Evolutionary conservation across 2,329 filamentous ascomycete genomes (phyloP).

Genomic region (Laburnicola sp.): DNA sequence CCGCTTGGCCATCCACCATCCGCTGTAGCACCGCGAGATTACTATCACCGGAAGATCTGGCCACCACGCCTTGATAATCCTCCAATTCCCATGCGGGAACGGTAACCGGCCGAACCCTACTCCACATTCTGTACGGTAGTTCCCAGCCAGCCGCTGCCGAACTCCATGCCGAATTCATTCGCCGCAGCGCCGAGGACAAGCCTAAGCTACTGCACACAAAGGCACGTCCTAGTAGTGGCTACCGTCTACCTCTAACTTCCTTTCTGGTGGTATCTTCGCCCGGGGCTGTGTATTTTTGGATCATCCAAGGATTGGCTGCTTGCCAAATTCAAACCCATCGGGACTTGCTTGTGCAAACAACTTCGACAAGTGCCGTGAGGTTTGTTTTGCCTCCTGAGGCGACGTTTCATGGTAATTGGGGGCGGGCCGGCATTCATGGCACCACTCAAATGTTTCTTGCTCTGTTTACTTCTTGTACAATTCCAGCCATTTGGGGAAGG

Average conservation of each 20-base stretch:
- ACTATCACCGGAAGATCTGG: conserved; percentile 31
- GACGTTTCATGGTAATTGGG: no score
- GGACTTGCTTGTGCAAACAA: no score
- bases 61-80: conserved; percentile 23
- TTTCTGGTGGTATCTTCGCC: no score
- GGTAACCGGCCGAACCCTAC: conserved; percentile 7
- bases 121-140: conserved; percentile 22
- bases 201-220: background rate
- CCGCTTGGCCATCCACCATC: conserved; percentile 12
- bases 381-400: no score
- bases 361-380: no score
- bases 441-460: no score
- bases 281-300: no score
- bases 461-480: background rate
- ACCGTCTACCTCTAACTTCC: no score
- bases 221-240: background rate
- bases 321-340: no score
- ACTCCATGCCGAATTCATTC: background rate
- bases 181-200: background rate
- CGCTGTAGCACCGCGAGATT: conserved; percentile 16
- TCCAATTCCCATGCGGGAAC: conserved; percentile 11
- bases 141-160: conserved; percentile 10
- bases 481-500: background rate
- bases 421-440: no score
- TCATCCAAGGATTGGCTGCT: background rate